These are phyloP conservation scores for Aureobasidium pullulans DNA, from an alignment of 2,329 filamentous ascomycete species.

Conservation along the genomic window DNA sequence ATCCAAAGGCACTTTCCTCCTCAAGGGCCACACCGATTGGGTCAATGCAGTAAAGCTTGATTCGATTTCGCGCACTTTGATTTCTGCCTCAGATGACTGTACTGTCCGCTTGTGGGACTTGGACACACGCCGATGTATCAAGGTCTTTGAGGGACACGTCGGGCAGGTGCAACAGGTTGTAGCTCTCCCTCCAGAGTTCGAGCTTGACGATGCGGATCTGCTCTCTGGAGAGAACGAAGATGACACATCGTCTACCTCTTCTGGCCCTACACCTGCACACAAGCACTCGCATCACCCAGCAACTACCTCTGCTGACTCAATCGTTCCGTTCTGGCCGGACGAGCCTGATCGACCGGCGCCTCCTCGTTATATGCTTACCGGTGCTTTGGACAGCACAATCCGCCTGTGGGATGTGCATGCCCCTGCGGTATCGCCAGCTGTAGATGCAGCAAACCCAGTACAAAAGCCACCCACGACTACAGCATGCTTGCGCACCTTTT, in stretches of 20 bases:
- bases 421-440: constrained; percentile 4
- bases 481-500: constrained; percentile 82
- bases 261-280: constrained; percentile 15
- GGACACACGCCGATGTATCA: constrained; percentile 71
- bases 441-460: constrained; percentile 3
- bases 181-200: constrained; percentile 77
- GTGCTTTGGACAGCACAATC: constrained; percentile 83
- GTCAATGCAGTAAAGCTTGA: constrained; percentile 94
- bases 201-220: constrained; percentile 66
- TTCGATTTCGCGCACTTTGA: constrained; percentile 69
- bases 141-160: constrained; percentile 77
- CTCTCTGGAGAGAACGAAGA: constrained; percentile 50
- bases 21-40: constrained; percentile 86
- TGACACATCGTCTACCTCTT: constrained; percentile 25
- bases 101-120: constrained; percentile 89
- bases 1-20: constrained; percentile 68
- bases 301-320: neutral
- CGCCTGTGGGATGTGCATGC: constrained; percentile 75
- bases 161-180: constrained; percentile 92
- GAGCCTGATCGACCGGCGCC: constrained; percentile 62
- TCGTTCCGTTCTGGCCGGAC: constrained; percentile 48
- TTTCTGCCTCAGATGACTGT: constrained; percentile 85
- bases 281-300: constrained; percentile 14
- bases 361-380: constrained; percentile 86
- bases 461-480: constrained; percentile 48